Conservation (phyloP, 768 basidiomycete species). For the Dictyophora rubrovolvata region DNA sequence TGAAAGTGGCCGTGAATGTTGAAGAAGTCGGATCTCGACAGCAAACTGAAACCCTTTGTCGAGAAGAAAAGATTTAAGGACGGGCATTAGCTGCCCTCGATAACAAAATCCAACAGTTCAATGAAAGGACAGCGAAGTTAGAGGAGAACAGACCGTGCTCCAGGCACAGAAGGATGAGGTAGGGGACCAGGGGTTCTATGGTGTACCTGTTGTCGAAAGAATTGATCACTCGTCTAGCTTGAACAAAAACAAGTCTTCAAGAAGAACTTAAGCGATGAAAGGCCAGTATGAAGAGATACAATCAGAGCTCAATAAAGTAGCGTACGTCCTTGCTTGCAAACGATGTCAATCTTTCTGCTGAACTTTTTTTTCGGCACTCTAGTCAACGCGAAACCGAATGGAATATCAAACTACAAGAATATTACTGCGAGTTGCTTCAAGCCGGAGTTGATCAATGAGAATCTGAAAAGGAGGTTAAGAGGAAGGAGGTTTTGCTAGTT, state of each 20-base stretch:
- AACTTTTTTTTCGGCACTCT: neutral
- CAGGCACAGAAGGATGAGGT: conserved; percentile 52
- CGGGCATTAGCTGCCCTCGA: conserved; percentile 56
- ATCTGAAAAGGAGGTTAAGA: conserved; percentile 67
- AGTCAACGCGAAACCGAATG: conserved; percentile 87
- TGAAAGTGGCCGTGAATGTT: conserved; percentile 70
- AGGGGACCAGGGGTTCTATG: conserved; percentile 13
- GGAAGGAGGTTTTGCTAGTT: conserved; percentile 79
- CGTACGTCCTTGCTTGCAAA: conserved; percentile 35
- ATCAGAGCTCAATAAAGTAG: conserved; percentile 70
- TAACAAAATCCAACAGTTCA: conserved; percentile 59
- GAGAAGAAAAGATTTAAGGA: conserved; percentile 69
- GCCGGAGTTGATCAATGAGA: conserved; percentile 85
- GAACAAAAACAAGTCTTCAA: conserved; percentile 49
- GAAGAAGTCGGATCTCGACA: conserved; percentile 85
- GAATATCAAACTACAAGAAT: conserved; percentile 80
- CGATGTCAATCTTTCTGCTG: neutral
- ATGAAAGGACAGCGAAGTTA: conserved; percentile 47
- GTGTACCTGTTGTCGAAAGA: neutral
- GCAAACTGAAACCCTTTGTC: conserved; percentile 62
- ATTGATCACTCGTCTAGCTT: conserved; percentile 29
- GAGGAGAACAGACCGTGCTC: conserved; percentile 41
- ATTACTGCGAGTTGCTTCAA: conserved; percentile 76
- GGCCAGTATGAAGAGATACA: conserved; percentile 80
- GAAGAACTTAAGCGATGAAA: conserved; percentile 54